Evolutionary conservation across 176 grass and related monocot species (phyloP).

Genomic region (Elaeis guineensis): DNA sequence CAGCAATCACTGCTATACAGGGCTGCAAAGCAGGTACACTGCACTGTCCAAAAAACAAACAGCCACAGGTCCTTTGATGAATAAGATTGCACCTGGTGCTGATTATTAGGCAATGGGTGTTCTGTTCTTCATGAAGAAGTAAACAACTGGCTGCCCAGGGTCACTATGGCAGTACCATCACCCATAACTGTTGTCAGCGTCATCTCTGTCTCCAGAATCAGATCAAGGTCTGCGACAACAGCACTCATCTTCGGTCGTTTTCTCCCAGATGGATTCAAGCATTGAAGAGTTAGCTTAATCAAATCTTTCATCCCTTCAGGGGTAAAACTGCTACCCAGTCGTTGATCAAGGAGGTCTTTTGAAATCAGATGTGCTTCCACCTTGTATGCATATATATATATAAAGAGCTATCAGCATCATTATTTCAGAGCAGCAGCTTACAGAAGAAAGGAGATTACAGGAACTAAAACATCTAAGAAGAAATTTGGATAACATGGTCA

Average conservation of each 20-base stretch:
- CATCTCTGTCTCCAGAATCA: constrained; percentile 90
- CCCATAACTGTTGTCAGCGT: constrained; percentile 84
- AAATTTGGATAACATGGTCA: too few species aligned
- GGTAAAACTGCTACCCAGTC: constrained; percentile 65
- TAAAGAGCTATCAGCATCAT: too few species aligned
- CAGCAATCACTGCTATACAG: too few species aligned
- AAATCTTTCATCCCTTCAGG: constrained; percentile 82
- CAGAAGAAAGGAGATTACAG: too few species aligned
- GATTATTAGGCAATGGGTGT: background rate
- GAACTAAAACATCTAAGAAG: too few species aligned
- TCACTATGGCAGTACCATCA: constrained; percentile 86
- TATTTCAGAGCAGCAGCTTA: too few species aligned
- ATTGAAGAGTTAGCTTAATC: constrained; percentile 44
- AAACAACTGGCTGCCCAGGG: constrained; percentile 94
- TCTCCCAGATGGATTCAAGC: constrained; percentile 51
- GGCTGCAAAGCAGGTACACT: too few species aligned
- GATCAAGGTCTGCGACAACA: constrained; percentile 58
- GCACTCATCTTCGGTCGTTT: constrained; percentile 61
- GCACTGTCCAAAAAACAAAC: too few species aligned
- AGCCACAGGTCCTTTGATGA: too few species aligned
- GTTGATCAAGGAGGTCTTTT: constrained; percentile 43
- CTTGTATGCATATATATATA: constrained; percentile 21
- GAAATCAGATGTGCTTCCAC: constrained; percentile 43
- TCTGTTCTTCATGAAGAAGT: constrained; percentile 43
- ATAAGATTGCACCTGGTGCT: too few species aligned